These are phyloP conservation scores for Pulveroboletus sp. DNA, from an alignment of 1,284 basidiomycete genomes.

Conservation along the genomic window DNA sequence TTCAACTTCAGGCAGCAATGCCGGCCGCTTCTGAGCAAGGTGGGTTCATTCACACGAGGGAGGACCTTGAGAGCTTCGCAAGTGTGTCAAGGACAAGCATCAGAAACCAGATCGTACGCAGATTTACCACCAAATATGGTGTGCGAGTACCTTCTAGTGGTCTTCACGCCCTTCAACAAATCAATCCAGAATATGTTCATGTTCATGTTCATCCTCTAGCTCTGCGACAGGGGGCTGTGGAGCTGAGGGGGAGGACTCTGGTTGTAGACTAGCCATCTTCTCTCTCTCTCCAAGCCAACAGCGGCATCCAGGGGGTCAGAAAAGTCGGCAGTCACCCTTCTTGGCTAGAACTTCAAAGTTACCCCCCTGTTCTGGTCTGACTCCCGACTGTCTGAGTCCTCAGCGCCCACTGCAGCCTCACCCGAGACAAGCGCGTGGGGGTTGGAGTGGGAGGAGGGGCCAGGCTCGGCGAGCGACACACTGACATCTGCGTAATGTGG, in stretches of 20 bases:
- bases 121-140: no score
- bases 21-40: conserved; percentile 50
- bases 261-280: neutral
- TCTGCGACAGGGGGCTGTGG: neutral
- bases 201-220: conserved; percentile 2
- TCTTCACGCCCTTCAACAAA: conserved; percentile 47
- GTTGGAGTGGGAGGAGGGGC: conserved; percentile 11
- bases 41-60: neutral
- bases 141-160: conserved; percentile 43
- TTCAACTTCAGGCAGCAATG: conserved; percentile 38
- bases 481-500: neutral
- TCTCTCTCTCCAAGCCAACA: conserved; percentile 3
- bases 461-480: neutral
- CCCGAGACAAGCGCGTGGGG: conserved; percentile 13
- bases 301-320: neutral
- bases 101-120: conserved; percentile 46
- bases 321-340: conserved; percentile 25
- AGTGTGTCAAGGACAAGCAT: neutral
- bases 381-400: conserved; percentile 1
- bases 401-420: conserved; percentile 3
- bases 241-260: neutral
- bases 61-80: conserved; percentile 22
- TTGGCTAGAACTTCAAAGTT: conserved; percentile 18
- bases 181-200: conserved; percentile 39
- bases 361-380: conserved; percentile 8